phyloP scores from a whole-genome alignment of 2,329 filamentous ascomycete genomes.

The Hirsutella rhossiliensis region DNA sequence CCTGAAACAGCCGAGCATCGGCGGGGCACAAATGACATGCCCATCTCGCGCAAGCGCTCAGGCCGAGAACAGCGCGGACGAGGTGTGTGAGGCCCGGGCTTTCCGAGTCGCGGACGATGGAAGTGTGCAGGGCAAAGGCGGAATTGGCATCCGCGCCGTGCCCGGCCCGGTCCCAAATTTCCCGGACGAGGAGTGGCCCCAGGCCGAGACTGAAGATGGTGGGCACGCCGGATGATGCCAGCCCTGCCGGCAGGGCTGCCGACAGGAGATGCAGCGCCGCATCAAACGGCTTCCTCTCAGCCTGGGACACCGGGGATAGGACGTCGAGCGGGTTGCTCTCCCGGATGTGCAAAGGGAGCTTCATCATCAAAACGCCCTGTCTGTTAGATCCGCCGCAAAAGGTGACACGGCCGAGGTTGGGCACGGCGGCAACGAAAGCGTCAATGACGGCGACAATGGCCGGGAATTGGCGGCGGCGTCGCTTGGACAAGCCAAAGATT shows the following conservation, averaged over 20 bases:
- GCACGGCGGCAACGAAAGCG: slow-evolving; percentile 57
- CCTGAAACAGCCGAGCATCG: slow-evolving; percentile 30
- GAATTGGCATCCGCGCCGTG: slow-evolving; percentile 42
- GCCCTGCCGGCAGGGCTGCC: slow-evolving; percentile 28
- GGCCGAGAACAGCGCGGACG: slow-evolving; percentile 56
- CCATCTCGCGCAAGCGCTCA: slow-evolving; percentile 65
- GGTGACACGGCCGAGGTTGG: slow-evolving; percentile 58
- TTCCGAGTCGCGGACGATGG: slow-evolving; percentile 54
- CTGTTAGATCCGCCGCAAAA: slow-evolving; percentile 85
- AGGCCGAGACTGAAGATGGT: slow-evolving; percentile 31
- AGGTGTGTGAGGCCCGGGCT: slow-evolving; percentile 65
- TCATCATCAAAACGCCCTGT: slow-evolving; percentile 70
- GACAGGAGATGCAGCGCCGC: slow-evolving; percentile 24
- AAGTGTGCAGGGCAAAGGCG: slow-evolving; percentile 59
- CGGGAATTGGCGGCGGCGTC: slow-evolving; percentile 69
- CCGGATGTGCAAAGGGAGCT: slow-evolving; percentile 45
- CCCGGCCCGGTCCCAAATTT: slow-evolving; percentile 40
- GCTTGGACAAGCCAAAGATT: slow-evolving; percentile 68
- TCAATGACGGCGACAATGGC: slow-evolving; percentile 74
- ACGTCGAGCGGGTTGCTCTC: slow-evolving; percentile 51
- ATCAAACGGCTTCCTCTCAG: slow-evolving; percentile 19
- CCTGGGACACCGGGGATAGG: slow-evolving; percentile 11
- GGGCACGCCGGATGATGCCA: slow-evolving; percentile 19
- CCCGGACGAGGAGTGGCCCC: slow-evolving; percentile 30
- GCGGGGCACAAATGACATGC: slow-evolving; percentile 44